phyloP scores from a whole-genome alignment of 2,329 filamentous ascomycete genomes.

The Cladophialophora bantiana region DNA sequence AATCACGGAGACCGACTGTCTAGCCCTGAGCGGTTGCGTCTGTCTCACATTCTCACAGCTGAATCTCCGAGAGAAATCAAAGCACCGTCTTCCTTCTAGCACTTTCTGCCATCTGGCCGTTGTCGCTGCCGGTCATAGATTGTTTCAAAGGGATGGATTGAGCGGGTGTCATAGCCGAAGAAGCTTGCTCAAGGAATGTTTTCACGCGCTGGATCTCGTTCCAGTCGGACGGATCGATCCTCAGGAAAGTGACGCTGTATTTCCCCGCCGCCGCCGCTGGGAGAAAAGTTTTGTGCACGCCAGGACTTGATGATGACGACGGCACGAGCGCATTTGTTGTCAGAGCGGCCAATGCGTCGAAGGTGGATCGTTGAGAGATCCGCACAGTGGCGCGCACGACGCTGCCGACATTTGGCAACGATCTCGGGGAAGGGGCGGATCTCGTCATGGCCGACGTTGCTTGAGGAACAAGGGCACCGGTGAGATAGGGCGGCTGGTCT shows the following conservation, averaged over 20 bases:
- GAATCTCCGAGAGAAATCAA: not conserved
- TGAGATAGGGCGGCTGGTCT: conserved; percentile 25
- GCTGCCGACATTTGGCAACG: not conserved
- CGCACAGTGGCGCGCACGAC: not conserved
- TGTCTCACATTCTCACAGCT: too few species aligned
- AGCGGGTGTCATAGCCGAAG: not conserved
- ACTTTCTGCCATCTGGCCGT: not conserved
- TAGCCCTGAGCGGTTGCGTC: too few species aligned
- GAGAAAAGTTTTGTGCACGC: not conserved
- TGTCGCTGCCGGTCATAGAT: not conserved
- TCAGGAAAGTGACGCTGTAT: not conserved
- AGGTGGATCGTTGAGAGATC: not conserved
- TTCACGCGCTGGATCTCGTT: conserved; percentile 4
- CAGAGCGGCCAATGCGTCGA: not conserved
- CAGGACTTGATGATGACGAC: too few species aligned
- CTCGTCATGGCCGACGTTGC: not conserved
- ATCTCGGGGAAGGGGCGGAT: not conserved
- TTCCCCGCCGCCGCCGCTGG: not conserved
- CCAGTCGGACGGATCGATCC: not conserved
- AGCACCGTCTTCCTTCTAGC: not conserved
- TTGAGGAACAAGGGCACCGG: not conserved
- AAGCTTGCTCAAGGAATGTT: not conserved
- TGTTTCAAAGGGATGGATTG: not conserved
- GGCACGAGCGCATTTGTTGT: not conserved
- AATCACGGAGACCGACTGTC: too few species aligned